A percentile compares a stretch with the other conserved stretches of the same genome.
These are phyloP conservation scores for Actinomucor elegans DNA, from an alignment of 371 early-diverging fungal species.

Conservation along the genomic window DNA sequence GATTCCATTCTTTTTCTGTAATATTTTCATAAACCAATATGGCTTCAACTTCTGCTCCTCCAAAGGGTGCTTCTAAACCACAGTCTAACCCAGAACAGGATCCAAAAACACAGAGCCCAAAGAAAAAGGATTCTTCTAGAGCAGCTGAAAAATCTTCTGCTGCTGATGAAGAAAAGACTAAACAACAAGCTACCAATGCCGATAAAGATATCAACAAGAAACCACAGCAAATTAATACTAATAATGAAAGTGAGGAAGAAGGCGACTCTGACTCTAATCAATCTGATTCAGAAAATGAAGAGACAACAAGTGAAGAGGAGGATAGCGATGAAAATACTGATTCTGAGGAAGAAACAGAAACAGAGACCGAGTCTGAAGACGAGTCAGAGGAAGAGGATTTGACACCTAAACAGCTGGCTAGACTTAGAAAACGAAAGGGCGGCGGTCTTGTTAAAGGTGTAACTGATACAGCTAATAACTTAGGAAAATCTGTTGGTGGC, in stretches of 20 bases:
- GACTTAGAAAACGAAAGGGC: slow-evolving; percentile 10
- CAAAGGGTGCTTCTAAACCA: neutral
- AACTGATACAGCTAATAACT: slow-evolving; percentile 15
- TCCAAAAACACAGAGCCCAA: neutral
- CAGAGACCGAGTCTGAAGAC: slow-evolving; percentile 14
- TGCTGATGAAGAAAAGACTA: neutral
- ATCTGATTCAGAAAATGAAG: neutral
- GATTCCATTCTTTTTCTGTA: neutral
- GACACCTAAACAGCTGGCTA: slow-evolving; percentile 6
- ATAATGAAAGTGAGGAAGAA: neutral
- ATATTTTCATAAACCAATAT: neutral
- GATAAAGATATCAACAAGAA: neutral
- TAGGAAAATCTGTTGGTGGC: slow-evolving; percentile 8
- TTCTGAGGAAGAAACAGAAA: slow-evolving; percentile 16
- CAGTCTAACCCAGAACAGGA: neutral
- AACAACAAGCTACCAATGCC: neutral
- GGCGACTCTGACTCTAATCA: neutral
- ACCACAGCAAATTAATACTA: neutral
- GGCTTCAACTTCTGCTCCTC: slow-evolving; percentile 1
- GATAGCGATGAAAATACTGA: slow-evolving; percentile 10
- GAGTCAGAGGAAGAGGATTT: slow-evolving; percentile 16
- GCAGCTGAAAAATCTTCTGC: no score
- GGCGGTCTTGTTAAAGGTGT: slow-evolving; percentile 9
- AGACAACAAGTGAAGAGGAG: slow-evolving; percentile 5
- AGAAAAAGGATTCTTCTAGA: no score